Base-by-base conservation (phyloP, 2,329 filamentous ascomycete species). In the Coniella lustricola region DNA sequence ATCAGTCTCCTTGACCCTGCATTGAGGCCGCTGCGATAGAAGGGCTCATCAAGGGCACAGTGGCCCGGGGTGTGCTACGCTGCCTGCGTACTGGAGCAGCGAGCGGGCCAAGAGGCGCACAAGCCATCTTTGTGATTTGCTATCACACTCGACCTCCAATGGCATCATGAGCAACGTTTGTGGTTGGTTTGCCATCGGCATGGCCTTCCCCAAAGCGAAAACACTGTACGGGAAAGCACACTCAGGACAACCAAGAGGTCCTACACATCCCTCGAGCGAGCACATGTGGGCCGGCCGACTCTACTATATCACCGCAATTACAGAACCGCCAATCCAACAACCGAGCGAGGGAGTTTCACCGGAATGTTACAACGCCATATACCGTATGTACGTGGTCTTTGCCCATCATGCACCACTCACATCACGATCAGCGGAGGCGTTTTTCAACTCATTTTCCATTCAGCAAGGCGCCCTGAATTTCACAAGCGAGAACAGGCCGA, bases 401-500 rank as follows among this genome's bases (percentile, higher is more conserved):
- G 25, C 25, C 25, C 25, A 29, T 5, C 25, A 29, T 10, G 25
- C 5, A 29, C 25, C 25, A 29, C 25, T 29, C 25, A 10, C 25
- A 5, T 10, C 10, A 5, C 10, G 25, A 10, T 29, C 25, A 29
- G 10, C 25, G 10, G 35, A 33, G 42, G 20, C 22, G 36, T 31
- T 25, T 46, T 40, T 51, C 29, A 25, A 40, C 49, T 34, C n/a
- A n/a, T n/a, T n/a, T n/a, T n/a, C n/a, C 17, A 44, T 39, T 14
- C 21, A 14, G 46, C 32, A 10, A 29, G 25, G 25, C 48, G 48
- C 50, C 40, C 45, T 46, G 39, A 45, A 48, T 45, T 32, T 47
- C 44, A 36, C 40, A 48, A 50, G 45, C 25, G 38, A 44, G 17
- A 21, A 33, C 34, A 13, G 39, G 18, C 29, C 17, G 34, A 29